These are phyloP conservation scores for Flaveria trinervia DNA, from an alignment of 129 eudicot genomes.

Conservation along the genomic window DNA sequence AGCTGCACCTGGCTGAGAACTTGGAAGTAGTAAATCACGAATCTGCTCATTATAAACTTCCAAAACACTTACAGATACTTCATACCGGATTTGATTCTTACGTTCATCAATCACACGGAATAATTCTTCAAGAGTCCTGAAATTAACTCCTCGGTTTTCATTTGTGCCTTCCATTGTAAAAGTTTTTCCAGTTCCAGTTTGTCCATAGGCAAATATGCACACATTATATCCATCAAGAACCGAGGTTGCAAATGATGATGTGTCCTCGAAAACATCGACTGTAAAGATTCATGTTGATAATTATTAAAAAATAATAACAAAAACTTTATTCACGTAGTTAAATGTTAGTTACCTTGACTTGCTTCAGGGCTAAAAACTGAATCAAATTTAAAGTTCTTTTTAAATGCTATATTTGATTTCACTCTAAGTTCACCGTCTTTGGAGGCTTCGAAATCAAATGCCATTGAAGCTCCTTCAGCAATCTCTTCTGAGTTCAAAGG, in stretches of 20 bases:
- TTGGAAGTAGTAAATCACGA: constrained; percentile 71
- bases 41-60: constrained; percentile 97
- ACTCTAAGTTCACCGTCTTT: constrained; percentile 77
- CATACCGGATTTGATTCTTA: constrained; percentile 58
- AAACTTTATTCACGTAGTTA: neutral
- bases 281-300: constrained; percentile 12
- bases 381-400: constrained; percentile 74
- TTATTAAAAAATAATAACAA: neutral
- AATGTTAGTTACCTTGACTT: constrained; percentile 58
- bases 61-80: constrained; percentile 74
- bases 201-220: constrained; percentile 97
- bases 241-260: constrained; percentile 84
- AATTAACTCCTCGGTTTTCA: constrained; percentile 88
- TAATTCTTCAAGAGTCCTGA: constrained; percentile 77
- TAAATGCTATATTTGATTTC: constrained; percentile 56
- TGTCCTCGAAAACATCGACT: constrained; percentile 92
- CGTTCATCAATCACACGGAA: constrained; percentile 79
- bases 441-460: constrained; percentile 76
- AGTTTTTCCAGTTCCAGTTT: constrained; percentile 94
- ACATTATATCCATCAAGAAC: constrained; percentile 95
- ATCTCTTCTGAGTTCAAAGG: constrained; percentile 76
- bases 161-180: constrained; percentile 96
- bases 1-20: constrained; percentile 59
- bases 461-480: constrained; percentile 65
- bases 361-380: constrained; percentile 86